These are phyloP conservation scores for Cavenderia fasciculata DNA, from an alignment of 78 protist species.

Conservation along the genomic window DNA sequence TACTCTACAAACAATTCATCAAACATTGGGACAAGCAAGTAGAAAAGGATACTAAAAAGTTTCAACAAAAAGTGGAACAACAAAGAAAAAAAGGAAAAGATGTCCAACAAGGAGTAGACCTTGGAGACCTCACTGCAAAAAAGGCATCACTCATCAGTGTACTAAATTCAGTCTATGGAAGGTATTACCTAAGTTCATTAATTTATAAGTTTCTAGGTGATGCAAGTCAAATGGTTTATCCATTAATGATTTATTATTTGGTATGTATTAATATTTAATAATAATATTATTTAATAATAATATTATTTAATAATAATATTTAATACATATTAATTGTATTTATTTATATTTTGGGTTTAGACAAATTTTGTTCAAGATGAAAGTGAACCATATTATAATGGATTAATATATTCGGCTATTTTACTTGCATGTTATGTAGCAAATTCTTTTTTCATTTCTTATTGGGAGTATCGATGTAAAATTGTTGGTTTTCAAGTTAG, in stretches of 20 bases:
- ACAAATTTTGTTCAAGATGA: conserved; percentile 13
- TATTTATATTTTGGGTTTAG: neutral
- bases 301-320: too few relatives aligned
- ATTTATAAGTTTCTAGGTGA: neutral
- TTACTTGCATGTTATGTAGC: neutral
- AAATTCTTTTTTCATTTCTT: neutral
- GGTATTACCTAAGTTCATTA: neutral
- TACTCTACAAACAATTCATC: neutral
- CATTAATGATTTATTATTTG: conserved; percentile 19
- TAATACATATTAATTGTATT: neutral
- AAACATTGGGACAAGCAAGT: neutral
- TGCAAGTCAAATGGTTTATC: conserved; percentile 9
- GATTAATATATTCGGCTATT: conserved; percentile 5
- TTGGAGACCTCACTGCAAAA: neutral
- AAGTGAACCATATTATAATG: conserved; percentile 4
- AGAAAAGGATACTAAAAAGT: too few relatives aligned
- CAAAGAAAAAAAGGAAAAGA: neutral
- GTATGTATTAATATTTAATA: neutral
- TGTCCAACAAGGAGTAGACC: neutral
- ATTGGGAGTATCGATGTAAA: neutral
- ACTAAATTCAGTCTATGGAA: neutral
- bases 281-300: neutral
- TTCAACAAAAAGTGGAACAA: neutral
- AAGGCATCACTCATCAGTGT: neutral
- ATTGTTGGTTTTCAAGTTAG: neutral